Evolutionary conservation across 805 yeast genomes (phyloP).

Genomic region (Kluyveromyces wickerhamii): DNA sequence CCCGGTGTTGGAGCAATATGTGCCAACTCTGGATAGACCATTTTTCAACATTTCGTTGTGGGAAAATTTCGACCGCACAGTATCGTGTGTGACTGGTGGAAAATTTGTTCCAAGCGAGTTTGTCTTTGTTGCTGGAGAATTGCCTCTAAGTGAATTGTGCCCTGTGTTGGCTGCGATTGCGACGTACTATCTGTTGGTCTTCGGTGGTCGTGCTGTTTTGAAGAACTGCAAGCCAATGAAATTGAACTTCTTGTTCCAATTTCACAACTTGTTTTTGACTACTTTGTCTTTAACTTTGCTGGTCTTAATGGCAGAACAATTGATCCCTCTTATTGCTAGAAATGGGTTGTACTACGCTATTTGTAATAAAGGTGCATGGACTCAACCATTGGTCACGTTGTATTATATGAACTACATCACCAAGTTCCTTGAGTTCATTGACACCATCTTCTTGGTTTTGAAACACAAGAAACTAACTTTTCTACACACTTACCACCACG

Average conservation of each 20-base stretch:
- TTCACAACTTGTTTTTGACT: constrained; percentile 77
- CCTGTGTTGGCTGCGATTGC: constrained; percentile 53
- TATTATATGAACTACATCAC: constrained; percentile 90
- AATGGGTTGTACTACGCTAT: constrained; percentile 81
- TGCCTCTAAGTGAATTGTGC: constrained; percentile 59
- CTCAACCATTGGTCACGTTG: constrained; percentile 71
- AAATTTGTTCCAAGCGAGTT: constrained; percentile 39
- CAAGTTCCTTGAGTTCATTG: constrained; percentile 82
- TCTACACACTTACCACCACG: constrained; percentile 94
- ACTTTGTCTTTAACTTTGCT: constrained; percentile 57
- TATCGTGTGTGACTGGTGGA: constrained; percentile 18
- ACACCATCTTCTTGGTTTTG: constrained; percentile 84
- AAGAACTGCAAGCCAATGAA: constrained; percentile 57
- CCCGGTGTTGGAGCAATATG: constrained; percentile 14
- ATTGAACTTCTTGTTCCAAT: constrained; percentile 68
- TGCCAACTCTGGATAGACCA: constrained; percentile 29
- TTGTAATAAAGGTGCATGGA: constrained; percentile 72
- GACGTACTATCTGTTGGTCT: constrained; percentile 70
- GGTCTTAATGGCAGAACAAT: constrained; percentile 71
- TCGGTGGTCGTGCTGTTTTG: constrained; percentile 73
- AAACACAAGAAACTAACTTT: constrained; percentile 88
- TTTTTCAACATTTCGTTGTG: constrained; percentile 30
- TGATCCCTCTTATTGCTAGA: constrained; percentile 63
- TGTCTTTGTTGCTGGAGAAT: constrained; percentile 53
- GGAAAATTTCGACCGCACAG: constrained; percentile 22